phyloP scores from a whole-genome alignment of 495 filamentous ascomycete genomes.

The Trichocladium uniseriatum region DNA sequence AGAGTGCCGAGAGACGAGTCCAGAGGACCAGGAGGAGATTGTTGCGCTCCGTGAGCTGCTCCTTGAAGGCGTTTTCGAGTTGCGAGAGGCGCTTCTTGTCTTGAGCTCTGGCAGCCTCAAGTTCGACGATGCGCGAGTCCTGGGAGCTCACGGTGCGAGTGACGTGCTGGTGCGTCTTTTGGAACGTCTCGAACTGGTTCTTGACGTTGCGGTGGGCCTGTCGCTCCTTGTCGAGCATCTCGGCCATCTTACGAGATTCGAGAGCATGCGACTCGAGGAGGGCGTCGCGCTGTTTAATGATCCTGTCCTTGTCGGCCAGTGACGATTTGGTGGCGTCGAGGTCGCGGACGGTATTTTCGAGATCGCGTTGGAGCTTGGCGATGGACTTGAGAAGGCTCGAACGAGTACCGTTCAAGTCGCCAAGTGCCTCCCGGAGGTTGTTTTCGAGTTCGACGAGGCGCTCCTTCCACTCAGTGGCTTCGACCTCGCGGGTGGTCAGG shows the following conservation, averaged over 20 bases:
- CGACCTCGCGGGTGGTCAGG: slow-evolving; percentile 74
- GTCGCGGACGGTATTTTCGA: slow-evolving; percentile 72
- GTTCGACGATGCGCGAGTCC: slow-evolving; percentile 71
- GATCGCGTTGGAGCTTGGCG: slow-evolving; percentile 74
- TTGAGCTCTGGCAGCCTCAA: slow-evolving; percentile 62
- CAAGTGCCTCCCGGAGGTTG: slow-evolving; percentile 71
- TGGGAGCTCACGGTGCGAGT: slow-evolving; percentile 73
- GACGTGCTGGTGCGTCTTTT: slow-evolving; percentile 76
- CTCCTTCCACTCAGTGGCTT: slow-evolving; percentile 82
- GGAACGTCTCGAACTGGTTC: slow-evolving; percentile 74
- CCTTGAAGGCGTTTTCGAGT: slow-evolving; percentile 70
- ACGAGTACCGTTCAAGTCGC: slow-evolving; percentile 76
- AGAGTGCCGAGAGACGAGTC: slow-evolving; percentile 77
- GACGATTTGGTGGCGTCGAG: slow-evolving; percentile 67
- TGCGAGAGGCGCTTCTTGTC: slow-evolving; percentile 64
- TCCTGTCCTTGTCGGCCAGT: slow-evolving; percentile 75
- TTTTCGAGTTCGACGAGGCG: slow-evolving; percentile 81
- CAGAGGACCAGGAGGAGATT: slow-evolving; percentile 75
- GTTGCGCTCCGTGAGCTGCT: slow-evolving; percentile 85
- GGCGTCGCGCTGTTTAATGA: slow-evolving; percentile 82
- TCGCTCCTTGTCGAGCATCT: slow-evolving; percentile 86
- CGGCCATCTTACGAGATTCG: slow-evolving; percentile 73
- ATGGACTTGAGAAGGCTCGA: slow-evolving; percentile 80
- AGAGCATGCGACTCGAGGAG: slow-evolving; percentile 84
- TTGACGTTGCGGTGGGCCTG: slow-evolving; percentile 74